A percentile compares a stretch with the other conserved stretches of the same genome.
Evolutionary conservation across 1,284 basidiomycete species (phyloP).

Genomic region (Afroboletus lepidellus): DNA sequence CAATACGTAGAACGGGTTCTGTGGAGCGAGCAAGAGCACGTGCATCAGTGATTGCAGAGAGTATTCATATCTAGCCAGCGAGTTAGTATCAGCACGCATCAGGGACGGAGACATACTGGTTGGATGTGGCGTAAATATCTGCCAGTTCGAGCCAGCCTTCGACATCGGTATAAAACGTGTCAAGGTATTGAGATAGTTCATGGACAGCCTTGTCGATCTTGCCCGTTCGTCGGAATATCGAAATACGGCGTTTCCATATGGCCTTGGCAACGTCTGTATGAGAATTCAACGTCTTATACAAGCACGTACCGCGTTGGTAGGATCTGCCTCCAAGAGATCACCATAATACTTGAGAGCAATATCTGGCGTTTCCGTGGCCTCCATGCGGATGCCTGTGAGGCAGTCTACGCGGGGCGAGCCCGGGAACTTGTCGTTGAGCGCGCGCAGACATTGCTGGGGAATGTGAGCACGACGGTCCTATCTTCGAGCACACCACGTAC

Average conservation of each 20-base stretch:
- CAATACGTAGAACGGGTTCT: conserved; percentile 81
- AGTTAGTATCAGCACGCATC: conserved; percentile 38
- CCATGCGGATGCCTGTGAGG: conserved; percentile 84
- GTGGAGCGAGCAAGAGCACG: conserved; percentile 77
- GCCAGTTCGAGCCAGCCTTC: conserved; percentile 95
- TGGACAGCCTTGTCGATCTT: conserved; percentile 67
- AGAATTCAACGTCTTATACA: neutral
- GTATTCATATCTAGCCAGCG: conserved; percentile 29
- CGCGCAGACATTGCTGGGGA: conserved; percentile 60
- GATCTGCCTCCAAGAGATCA: conserved; percentile 63
- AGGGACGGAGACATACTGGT: conserved; percentile 55
- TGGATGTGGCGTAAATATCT: conserved; percentile 78
- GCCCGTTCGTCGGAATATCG: conserved; percentile 62
- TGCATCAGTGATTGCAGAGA: conserved; percentile 78
- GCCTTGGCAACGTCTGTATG: conserved; percentile 40
- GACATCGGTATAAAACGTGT: conserved; percentile 91
- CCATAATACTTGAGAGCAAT: conserved; percentile 71
- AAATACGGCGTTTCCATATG: conserved; percentile 82
- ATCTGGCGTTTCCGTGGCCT: conserved; percentile 67
- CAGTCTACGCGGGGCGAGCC: conserved; percentile 80
- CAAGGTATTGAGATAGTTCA: conserved; percentile 79
- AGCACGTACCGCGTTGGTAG: conserved; percentile 71
- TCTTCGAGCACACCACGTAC: conserved; percentile 47
- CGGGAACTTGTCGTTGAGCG: conserved; percentile 73
- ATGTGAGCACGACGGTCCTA: conserved; percentile 10